These are phyloP conservation scores for Suillus americanus DNA, from an alignment of 768 basidiomycete genomes.

Conservation along the genomic window DNA sequence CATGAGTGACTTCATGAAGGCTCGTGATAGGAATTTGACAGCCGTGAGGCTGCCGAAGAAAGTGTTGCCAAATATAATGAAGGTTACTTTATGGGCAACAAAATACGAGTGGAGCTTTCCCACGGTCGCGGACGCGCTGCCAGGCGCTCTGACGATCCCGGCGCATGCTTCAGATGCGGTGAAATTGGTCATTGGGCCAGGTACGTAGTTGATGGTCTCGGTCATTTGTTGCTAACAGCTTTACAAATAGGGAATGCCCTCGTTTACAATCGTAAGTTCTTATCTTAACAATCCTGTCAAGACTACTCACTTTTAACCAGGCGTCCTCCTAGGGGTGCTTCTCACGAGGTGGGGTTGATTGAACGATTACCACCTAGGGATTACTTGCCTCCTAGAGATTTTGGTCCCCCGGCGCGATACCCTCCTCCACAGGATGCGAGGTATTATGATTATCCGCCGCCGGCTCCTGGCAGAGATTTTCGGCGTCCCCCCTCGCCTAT, in stretches of 20 bases:
- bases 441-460: constrained; percentile 52
- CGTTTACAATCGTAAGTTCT: constrained; percentile 52
- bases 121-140: constrained; percentile 81
- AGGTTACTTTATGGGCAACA: constrained; percentile 90
- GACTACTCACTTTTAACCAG: constrained; percentile 22
- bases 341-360: constrained; percentile 51
- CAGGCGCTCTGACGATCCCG: constrained; percentile 82
- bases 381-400: constrained; percentile 42
- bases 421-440: constrained; percentile 50
- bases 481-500: constrained; percentile 62
- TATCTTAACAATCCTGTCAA: not conserved
- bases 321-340: constrained; percentile 38
- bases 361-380: constrained; percentile 58
- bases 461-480: constrained; percentile 51
- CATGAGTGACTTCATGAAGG: constrained; percentile 9
- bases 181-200: constrained; percentile 89
- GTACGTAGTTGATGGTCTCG: constrained; percentile 38
- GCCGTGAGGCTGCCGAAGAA: constrained; percentile 76
- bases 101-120: constrained; percentile 85
- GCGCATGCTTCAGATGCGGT: constrained; percentile 87
- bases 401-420: constrained; percentile 42
- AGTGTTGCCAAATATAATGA: constrained; percentile 88
- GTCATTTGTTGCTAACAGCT: constrained; percentile 8
- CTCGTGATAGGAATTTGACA: constrained; percentile 73
- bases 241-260: constrained; percentile 64